Conservation (phyloP, 192 early-diverging fungal genomes). For the Endogone sp. region DNA sequence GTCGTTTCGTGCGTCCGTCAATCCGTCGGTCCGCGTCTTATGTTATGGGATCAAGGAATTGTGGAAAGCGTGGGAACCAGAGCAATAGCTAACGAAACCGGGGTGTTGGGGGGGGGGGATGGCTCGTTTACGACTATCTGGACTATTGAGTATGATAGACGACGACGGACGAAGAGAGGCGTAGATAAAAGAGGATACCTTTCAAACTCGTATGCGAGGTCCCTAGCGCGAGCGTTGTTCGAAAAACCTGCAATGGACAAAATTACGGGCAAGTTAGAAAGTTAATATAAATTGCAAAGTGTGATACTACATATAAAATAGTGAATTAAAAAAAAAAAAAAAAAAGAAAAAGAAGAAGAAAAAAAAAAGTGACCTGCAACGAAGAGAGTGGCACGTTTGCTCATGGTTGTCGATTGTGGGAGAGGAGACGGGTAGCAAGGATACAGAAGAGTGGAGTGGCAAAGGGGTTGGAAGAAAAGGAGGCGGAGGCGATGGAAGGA, state of each 20-base stretch:
- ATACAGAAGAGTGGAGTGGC: neutral
- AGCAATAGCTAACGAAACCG: neutral
- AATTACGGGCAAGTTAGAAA: too few species aligned
- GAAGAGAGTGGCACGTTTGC: slow-evolving; percentile 56
- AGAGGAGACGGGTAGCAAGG: neutral
- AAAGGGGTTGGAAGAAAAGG: neutral
- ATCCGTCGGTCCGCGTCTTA: neutral
- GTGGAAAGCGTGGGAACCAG: neutral
- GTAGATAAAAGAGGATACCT: slow-evolving; percentile 47
- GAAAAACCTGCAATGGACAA: too few species aligned
- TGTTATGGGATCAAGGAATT: slow-evolving; percentile 1
- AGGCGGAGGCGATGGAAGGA: neutral
- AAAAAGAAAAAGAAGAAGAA: too few species aligned
- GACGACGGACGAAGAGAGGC: neutral
- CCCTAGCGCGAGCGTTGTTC: slow-evolving; percentile 76
- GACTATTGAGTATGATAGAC: neutral
- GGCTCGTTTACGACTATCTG: neutral
- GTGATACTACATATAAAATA: too few species aligned
- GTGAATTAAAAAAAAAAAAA: too few species aligned
- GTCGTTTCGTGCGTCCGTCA: neutral
- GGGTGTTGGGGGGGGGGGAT: neutral
- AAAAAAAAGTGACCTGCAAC: too few species aligned
- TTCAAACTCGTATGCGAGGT: slow-evolving; percentile 95
- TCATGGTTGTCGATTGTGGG: neutral
- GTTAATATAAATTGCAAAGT: too few species aligned